Evolutionary conservation across 2,329 filamentous ascomycete species (phyloP), one percentile per base, ranked within the genome.

Genomic region (Ophiostoma sp.): DNA sequence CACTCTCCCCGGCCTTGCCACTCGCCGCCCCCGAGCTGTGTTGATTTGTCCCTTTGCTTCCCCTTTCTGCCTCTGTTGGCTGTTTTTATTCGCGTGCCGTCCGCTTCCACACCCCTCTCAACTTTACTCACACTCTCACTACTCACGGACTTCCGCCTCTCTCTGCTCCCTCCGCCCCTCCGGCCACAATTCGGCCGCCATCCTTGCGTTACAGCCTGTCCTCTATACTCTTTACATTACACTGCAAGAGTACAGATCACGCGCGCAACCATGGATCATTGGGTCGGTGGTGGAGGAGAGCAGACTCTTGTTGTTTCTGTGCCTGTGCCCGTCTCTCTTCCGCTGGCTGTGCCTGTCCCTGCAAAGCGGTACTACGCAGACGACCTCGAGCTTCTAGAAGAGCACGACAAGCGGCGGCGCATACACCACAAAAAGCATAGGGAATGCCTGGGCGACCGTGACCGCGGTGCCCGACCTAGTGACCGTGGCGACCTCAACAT

Each of bases 231-330:
- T 62, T 11, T 20, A 62, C 57, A 15, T 39, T 4, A 15, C 7
- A 41, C 13, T 17, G 15, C 52, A 15, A 62, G 13, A 62, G n/a
- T 57, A 23, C 10, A 23, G 52, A 27, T 6, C 48, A 23, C n/a
- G 13, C 17, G 54, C 60, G 54, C 60, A 65, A 11, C 60, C 23
- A 72, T 72, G 71, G 69, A 69, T 17, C 64, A 64, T 67, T 69
- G 71, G 71, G 67, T 67, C 65, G 67, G 69, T 70, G 71, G 62
- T 67, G 69, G 60, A 36, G 69, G 67, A 70, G 66, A 68, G 54
- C 65, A 69, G 41, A 64, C 68, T 17, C 39, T 65, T n/a, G 17
- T 48, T 20, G 44, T 48, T 17, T 17, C 44, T 48, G 17, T 48
- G 5, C 13, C 39, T 41, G 39, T 15, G 33, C 20, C 33, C 23